A percentile compares a stretch with the other conserved stretches of the same genome.
Evolutionary conservation across 2,329 filamentous ascomycete genomes (phyloP).

Genomic region (Hypoxylon sp.): DNA sequence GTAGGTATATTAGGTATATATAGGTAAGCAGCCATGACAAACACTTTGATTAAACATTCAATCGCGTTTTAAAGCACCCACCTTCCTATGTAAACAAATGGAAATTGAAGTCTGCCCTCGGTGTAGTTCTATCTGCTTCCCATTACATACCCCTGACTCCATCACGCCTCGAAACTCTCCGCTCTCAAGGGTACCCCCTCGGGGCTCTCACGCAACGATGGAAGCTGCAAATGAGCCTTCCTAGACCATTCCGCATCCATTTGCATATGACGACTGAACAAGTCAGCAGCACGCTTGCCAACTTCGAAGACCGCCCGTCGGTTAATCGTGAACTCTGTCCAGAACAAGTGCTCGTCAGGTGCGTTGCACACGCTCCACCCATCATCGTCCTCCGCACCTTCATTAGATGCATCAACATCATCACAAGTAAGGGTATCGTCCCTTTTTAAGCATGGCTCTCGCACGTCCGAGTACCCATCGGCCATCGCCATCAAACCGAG

Average conservation of each 20-base stretch:
- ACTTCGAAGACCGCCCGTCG: constrained; percentile 54
- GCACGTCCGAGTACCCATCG: constrained; percentile 59
- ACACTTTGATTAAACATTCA: too few relatives aligned
- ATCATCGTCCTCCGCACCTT: constrained; percentile 45
- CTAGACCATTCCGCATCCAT: constrained; percentile 40
- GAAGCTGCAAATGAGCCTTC: constrained; percentile 28
- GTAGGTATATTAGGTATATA: too few relatives aligned
- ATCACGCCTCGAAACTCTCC: constrained; percentile 4
- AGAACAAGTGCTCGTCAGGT: constrained; percentile 65
- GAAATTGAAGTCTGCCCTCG: not conserved
- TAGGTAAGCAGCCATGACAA: too few relatives aligned
- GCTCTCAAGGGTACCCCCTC: constrained; percentile 13
- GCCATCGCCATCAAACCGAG: constrained; percentile 55
- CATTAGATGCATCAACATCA: constrained; percentile 40
- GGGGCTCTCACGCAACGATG: constrained; percentile 23
- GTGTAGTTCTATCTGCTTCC: not conserved
- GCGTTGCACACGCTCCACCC: constrained; percentile 56
- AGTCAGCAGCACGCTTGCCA: constrained; percentile 49
- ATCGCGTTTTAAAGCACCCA: too few relatives aligned
- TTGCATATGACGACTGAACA: constrained; percentile 41
- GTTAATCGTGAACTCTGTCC: constrained; percentile 63
- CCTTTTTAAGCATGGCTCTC: constrained; percentile 57
- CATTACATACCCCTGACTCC: not conserved
- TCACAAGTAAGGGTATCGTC: constrained; percentile 39
- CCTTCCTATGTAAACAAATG: not conserved